Percentiles rank a stretch among this genome's conserved stretches.
These are phyloP conservation scores for Phytophthora ohioensis DNA, from an alignment of 352 stramenopile genomes.

Conservation along the genomic window DNA sequence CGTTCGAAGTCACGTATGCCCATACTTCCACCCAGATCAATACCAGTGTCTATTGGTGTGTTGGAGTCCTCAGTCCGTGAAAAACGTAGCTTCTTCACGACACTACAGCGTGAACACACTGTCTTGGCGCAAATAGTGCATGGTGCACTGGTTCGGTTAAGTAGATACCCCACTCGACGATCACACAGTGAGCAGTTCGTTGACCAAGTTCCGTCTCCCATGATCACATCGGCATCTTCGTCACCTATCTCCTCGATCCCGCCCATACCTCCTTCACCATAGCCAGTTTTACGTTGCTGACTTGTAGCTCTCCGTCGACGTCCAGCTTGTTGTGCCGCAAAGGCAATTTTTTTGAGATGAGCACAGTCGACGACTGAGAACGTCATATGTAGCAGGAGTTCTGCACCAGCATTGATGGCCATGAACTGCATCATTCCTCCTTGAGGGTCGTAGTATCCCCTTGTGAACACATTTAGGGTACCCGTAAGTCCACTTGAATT, in stretches of 20 bases:
- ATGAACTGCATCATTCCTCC: constrained; percentile 63
- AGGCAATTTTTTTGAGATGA: constrained; percentile 70
- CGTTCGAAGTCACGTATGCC: constrained; percentile 40
- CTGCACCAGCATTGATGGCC: constrained; percentile 47
- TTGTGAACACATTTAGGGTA: constrained; percentile 62
- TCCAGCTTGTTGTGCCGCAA: constrained; percentile 51
- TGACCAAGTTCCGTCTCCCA: constrained; percentile 19
- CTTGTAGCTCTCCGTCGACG: constrained; percentile 36
- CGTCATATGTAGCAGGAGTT: constrained; percentile 53
- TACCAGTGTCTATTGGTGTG: constrained; percentile 1
- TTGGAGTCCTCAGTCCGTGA: constrained; percentile 33
- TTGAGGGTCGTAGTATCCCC: constrained; percentile 63
- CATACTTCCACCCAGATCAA: constrained; percentile 34
- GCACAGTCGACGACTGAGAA: constrained; percentile 56
- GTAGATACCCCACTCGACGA: constrained; percentile 38
- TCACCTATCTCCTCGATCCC: constrained; percentile 47
- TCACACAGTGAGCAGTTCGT: constrained; percentile 52
- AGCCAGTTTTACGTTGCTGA: constrained; percentile 29
- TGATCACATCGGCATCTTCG: constrained; percentile 22
- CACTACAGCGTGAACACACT: constrained; percentile 54
- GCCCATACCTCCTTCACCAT: constrained; percentile 35
- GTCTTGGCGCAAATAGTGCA: constrained; percentile 49
- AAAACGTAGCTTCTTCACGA: constrained; percentile 64
- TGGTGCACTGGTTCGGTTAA: constrained; percentile 41
- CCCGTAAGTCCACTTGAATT: constrained; percentile 15